Conservation (phyloP, 495 filamentous ascomycete species). For the Venustampulla echinocandica region DNA sequence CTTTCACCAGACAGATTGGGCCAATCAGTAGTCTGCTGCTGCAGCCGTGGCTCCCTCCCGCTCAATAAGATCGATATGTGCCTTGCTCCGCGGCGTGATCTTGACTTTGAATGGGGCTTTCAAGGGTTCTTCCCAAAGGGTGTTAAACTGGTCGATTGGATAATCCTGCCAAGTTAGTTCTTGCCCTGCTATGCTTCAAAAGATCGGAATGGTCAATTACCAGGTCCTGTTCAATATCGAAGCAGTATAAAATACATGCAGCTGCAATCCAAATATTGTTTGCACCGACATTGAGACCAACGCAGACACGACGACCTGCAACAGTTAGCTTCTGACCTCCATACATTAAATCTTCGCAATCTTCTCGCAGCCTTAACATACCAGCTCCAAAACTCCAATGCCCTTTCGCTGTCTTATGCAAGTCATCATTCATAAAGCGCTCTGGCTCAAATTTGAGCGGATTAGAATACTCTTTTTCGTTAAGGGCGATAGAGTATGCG, state of each 20-base stretch:
- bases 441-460: conserved; percentile 35
- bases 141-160: conserved; percentile 10
- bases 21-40: not conserved
- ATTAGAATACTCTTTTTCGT: conserved; percentile 24
- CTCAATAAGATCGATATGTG: conserved; percentile 5
- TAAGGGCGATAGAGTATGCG: conserved; percentile 22
- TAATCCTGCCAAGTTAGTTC: conserved; percentile 1
- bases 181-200: not conserved
- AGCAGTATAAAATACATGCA: conserved; percentile 36
- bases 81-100: conserved; percentile 6
- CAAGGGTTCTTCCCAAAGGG: conserved; percentile 2
- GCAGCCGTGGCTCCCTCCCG: not conserved
- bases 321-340: not conserved
- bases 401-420: conserved; percentile 27
- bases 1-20: not conserved
- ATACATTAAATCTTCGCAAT: not conserved
- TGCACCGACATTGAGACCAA: conserved; percentile 37
- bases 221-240: conserved; percentile 25
- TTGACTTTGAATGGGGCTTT: conserved; percentile 9
- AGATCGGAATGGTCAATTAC: not conserved
- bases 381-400: conserved; percentile 34
- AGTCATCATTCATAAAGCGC: conserved; percentile 36
- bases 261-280: conserved; percentile 35
- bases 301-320: conserved; percentile 32
- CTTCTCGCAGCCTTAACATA: not conserved